Evolutionary conservation across 1,284 basidiomycete genomes (phyloP).

Genomic region (Clitocybe nebularis): DNA sequence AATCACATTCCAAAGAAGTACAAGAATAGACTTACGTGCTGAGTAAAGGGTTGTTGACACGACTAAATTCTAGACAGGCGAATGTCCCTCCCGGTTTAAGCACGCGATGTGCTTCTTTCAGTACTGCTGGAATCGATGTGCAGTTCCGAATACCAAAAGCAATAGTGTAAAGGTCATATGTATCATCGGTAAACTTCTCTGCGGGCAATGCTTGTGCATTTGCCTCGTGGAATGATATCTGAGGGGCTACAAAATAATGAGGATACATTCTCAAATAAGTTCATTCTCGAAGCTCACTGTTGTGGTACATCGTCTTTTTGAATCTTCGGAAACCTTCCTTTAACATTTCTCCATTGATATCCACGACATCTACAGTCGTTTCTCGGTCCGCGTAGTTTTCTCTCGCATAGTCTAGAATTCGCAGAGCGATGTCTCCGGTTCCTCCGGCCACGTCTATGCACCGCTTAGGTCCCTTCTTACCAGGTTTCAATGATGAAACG

Average conservation of each 20-base stretch:
- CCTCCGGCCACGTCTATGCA: constrained; percentile 98
- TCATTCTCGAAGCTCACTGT: constrained; percentile 58
- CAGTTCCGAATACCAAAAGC: constrained; percentile 99
- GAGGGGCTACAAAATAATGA: constrained; percentile 63
- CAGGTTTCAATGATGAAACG: constrained; percentile 79
- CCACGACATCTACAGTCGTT: constrained; percentile 87
- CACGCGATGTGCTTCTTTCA: constrained; percentile 90
- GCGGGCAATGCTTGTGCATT: constrained; percentile 84
- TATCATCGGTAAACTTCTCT: constrained; percentile 70
- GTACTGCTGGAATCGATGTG: constrained; percentile 87
- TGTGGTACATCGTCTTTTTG: constrained; percentile 95
- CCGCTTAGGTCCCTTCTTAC: constrained; percentile 62
- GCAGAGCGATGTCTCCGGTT: constrained; percentile 95
- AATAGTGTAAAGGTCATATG: constrained; percentile 96
- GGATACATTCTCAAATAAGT: constrained; percentile 13
- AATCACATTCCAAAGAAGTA: constrained; percentile 1
- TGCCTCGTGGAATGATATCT: constrained; percentile 89
- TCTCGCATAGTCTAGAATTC: constrained; percentile 89
- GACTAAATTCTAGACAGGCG: constrained; percentile 96
- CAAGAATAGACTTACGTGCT: constrained; percentile 61
- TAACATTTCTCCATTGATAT: constrained; percentile 96
- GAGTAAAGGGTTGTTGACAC: constrained; percentile 86
- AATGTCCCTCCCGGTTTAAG: constrained; percentile 96
- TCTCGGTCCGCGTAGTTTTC: constrained; percentile 88
- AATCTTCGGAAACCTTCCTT: constrained; percentile 89